Conservation (phyloP, 768 basidiomycete species). For the Xanthoconium stramineum region DNA sequence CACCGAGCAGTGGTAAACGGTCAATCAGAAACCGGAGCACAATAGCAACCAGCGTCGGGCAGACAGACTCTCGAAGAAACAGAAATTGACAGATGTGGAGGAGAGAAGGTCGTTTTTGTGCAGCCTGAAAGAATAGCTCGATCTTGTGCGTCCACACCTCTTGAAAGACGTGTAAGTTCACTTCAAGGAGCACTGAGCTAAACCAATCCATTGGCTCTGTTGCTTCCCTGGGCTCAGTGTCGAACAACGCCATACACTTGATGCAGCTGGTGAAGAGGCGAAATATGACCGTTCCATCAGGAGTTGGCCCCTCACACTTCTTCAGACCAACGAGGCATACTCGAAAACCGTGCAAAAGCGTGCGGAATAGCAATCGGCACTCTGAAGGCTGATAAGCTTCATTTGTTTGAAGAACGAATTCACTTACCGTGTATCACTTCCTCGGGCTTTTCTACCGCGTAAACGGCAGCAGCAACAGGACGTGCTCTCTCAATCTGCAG, state of each 20-base stretch:
- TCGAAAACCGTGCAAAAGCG: slow-evolving; percentile 85
- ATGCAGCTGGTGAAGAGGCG: slow-evolving; percentile 85
- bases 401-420: neutral
- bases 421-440: slow-evolving; percentile 73
- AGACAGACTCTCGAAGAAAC: slow-evolving; percentile 71
- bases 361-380: slow-evolving; percentile 80
- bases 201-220: slow-evolving; percentile 85
- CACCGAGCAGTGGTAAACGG: slow-evolving; percentile 78
- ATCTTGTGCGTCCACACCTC: slow-evolving; percentile 95
- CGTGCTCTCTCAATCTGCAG: slow-evolving; percentile 80
- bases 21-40: slow-evolving; percentile 84
- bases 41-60: slow-evolving; percentile 83
- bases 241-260: slow-evolving; percentile 81
- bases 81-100: slow-evolving; percentile 84
- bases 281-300: slow-evolving; percentile 84
- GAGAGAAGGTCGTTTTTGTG: slow-evolving; percentile 71
- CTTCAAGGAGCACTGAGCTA: slow-evolving; percentile 68
- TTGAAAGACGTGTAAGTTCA: slow-evolving; percentile 90
- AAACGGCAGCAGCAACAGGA: slow-evolving; percentile 75
- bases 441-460: slow-evolving; percentile 78
- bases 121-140: slow-evolving; percentile 82
- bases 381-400: slow-evolving; percentile 45
- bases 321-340: slow-evolving; percentile 73
- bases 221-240: slow-evolving; percentile 61
- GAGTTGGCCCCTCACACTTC: slow-evolving; percentile 72